A percentile compares a stretch with the other conserved stretches of the same genome.
Evolutionary conservation across 1,139 yeast genomes (phyloP).

Genomic region (Geotrichum fermentans): DNA sequence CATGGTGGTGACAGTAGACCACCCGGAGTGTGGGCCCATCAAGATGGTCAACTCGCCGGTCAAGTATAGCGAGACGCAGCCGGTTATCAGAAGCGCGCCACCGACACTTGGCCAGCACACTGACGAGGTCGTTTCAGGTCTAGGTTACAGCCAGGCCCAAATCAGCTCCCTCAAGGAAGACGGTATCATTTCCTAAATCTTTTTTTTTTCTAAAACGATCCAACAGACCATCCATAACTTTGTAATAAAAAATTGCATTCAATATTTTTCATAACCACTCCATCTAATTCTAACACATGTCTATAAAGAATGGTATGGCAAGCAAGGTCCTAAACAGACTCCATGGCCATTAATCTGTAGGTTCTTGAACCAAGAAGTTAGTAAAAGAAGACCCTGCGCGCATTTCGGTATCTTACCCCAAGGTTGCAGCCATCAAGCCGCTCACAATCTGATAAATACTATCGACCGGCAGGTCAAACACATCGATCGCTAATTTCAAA

Average conservation of each 20-base stretch:
- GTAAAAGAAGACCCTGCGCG: neutral
- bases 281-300: too few species aligned
- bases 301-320: too few species aligned
- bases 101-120: slow-evolving; percentile 41
- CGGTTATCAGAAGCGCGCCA: slow-evolving; percentile 37
- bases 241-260: too few species aligned
- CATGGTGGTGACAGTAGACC: slow-evolving; percentile 39
- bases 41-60: slow-evolving; percentile 41
- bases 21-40: slow-evolving; percentile 37
- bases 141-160: slow-evolving; percentile 27
- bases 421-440: slow-evolving; percentile 8
- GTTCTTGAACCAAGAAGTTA: neutral
- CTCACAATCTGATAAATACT: slow-evolving; percentile 4
- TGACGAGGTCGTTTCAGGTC: slow-evolving; percentile 28
- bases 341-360: neutral
- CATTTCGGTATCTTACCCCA: slow-evolving; percentile 1
- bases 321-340: too few species aligned
- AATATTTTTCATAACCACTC: too few species aligned
- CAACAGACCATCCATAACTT: too few species aligned
- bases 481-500: slow-evolving; percentile 6
- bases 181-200: slow-evolving; percentile 30
- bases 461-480: slow-evolving; percentile 9
- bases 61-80: slow-evolving; percentile 39
- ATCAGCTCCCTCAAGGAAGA: slow-evolving; percentile 24
- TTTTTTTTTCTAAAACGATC: too few species aligned